Percentiles rank a stretch among this genome's conserved stretches.
Conservation (phyloP, 257 asterid genomes). For the Haberlea rhodopensis region DNA sequence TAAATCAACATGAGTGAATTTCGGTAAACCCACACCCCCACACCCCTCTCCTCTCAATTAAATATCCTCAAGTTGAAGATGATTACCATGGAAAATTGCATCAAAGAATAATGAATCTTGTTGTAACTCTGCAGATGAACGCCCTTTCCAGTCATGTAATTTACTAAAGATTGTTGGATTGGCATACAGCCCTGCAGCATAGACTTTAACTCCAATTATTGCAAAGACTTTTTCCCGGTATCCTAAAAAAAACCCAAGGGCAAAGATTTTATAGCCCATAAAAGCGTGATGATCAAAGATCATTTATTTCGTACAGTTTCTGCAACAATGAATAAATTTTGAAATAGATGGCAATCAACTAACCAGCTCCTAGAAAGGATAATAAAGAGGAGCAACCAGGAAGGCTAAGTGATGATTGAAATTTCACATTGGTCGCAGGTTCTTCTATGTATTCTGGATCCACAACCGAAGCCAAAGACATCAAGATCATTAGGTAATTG, state of each 20-base stretch:
- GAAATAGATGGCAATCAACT: constrained; percentile 24
- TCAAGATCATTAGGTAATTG: constrained; percentile 13
- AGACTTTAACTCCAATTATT: constrained; percentile 85
- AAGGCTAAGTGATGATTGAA: constrained; percentile 56
- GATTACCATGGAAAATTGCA: constrained; percentile 62
- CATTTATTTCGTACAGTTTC: constrained; percentile 4
- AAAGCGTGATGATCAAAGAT: constrained; percentile 21
- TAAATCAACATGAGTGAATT: constrained; percentile 19
- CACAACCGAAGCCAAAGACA: constrained; percentile 33
- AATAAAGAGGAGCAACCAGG: constrained; percentile 67
- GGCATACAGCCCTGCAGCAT: constrained; percentile 75
- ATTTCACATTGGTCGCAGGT: constrained; percentile 78
- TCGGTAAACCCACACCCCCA: not conserved
- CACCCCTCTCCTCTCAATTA: not conserved
- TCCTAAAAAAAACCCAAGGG: constrained; percentile 42
- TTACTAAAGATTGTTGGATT: constrained; percentile 47
- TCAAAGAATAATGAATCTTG: constrained; percentile 56
- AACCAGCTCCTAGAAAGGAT: constrained; percentile 82
- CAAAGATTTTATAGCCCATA: constrained; percentile 14
- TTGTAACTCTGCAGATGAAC: constrained; percentile 49
- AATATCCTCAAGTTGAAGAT: not conserved
- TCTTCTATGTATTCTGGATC: constrained; percentile 59
- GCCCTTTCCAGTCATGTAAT: constrained; percentile 68
- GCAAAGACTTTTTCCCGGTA: constrained; percentile 86
- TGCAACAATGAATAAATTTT: constrained; percentile 11